A percentile compares a stretch with the other conserved stretches of the same genome.
phyloP scores from a whole-genome alignment of 1,284 basidiomycete genomes.

The Heterobasidion occidentale region DNA sequence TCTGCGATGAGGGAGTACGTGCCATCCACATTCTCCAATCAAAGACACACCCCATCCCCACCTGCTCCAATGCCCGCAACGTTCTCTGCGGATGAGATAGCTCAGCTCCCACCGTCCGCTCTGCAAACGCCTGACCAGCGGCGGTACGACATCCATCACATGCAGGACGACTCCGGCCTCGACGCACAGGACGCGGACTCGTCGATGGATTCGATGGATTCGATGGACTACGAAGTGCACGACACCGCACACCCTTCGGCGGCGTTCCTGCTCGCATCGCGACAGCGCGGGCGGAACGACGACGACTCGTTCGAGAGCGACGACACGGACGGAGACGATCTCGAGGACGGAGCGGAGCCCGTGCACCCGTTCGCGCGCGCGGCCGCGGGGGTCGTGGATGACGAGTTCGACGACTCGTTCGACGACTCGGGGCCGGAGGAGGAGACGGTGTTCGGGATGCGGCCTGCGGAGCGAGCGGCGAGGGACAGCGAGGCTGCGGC shows the following conservation, averaged over 20 bases:
- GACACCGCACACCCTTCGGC: conserved; percentile 21
- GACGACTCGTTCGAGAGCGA: conserved; percentile 24
- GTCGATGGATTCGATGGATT: conserved; percentile 30
- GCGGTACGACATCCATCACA: conserved; percentile 17
- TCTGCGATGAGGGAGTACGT: too few species aligned
- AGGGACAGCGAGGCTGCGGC: conserved; percentile 18
- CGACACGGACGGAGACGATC: conserved; percentile 15
- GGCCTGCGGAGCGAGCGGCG: conserved; percentile 34
- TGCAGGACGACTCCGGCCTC: conserved; percentile 10
- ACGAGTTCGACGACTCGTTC: conserved; percentile 43
- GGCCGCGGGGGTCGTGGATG: conserved; percentile 2
- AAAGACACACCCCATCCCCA: neutral
- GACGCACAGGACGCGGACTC: conserved; percentile 11
- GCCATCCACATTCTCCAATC: too few species aligned
- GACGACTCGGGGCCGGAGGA: conserved; percentile 34
- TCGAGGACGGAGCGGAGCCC: conserved; percentile 25
- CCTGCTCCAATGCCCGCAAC: neutral
- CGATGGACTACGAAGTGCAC: conserved; percentile 35
- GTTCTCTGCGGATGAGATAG: conserved; percentile 2
- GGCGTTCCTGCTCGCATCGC: conserved; percentile 22
- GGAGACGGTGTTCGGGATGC: conserved; percentile 66
- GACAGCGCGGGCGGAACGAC: conserved; percentile 33
- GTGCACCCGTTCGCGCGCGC: conserved; percentile 49
- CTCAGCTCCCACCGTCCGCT: neutral
- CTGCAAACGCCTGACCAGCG: conserved; percentile 18